Base-by-base conservation (phyloP, 2,329 filamentous ascomycete species). In the Pseudomassariella vexata region DNA sequence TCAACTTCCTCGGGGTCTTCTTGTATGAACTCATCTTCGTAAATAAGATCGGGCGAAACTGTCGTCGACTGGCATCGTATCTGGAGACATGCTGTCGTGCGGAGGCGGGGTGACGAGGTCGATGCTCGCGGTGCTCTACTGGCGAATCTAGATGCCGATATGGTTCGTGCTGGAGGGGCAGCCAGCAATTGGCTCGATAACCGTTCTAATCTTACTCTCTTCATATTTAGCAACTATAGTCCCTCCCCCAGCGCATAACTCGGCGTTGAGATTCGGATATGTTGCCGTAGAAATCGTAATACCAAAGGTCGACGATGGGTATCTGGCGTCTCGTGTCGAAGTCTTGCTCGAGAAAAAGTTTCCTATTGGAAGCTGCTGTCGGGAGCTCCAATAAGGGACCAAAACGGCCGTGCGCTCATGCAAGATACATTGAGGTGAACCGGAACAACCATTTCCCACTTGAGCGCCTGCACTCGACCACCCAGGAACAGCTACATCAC, bases 151-250 rank as follows among this genome's bases (percentile, higher is more conserved):
- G 59, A n/a, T n/a, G n/a, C n/a, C n/a, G n/a, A n/a, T n/a, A n/a
- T n/a, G n/a, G n/a, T n/a, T n/a, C n/a, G n/a, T n/a, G n/a, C 56
- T 35, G 64, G 58, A 26, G 62, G 37, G 9, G 42, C 35, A 29
- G 47, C 64, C 53, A 78, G 68, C 63, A 74, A 63, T 65, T 76
- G 76, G 54, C 66, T 64, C 52, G 74, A 70, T 65, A 73, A 73
- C 64, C 68, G 65, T 47, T 72, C 67, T 51, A 77, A 53, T 49
- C 71, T 66, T 69, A 80, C 63, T 61, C 73, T 72, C 66, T 76
- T 77, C 73, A 79, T 79, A 48, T 36, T 43, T 28, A 28, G 28
- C 30, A 34, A 27, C 35, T 40, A 34, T n/a, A n/a, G n/a, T n/a
- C n/a, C n/a, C n/a, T n/a, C n/a, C n/a, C n/a, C n/a, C n/a, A n/a